These are phyloP conservation scores for Pseudogymnoascus sp. DNA, from an alignment of 2,329 filamentous ascomycete genomes.

Conservation along the genomic window DNA sequence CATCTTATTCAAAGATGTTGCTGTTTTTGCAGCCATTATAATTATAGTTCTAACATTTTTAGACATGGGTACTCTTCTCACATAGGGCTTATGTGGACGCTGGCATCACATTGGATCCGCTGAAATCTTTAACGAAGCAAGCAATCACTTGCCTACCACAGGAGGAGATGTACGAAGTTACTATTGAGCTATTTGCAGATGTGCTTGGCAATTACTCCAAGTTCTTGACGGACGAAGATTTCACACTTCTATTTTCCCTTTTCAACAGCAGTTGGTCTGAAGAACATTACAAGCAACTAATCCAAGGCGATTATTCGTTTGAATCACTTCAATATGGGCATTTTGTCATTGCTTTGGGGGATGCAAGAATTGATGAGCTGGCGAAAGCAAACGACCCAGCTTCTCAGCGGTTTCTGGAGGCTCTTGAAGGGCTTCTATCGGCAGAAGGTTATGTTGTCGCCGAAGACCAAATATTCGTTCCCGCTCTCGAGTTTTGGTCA, in stretches of 20 bases:
- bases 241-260: slow-evolving; percentile 47
- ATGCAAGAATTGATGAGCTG: slow-evolving; percentile 54
- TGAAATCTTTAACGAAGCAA: slow-evolving; percentile 52
- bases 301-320: slow-evolving; percentile 54
- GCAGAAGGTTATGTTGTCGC: slow-evolving; percentile 58
- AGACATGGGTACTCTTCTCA: slow-evolving; percentile 69
- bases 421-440: slow-evolving; percentile 57
- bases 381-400: slow-evolving; percentile 42
- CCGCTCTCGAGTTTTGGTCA: slow-evolving; percentile 73
- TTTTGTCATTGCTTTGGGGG: slow-evolving; percentile 60
- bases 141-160: slow-evolving; percentile 53
- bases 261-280: slow-evolving; percentile 54
- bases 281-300: slow-evolving; percentile 44
- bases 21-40: slow-evolving; percentile 7
- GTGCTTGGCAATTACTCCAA: slow-evolving; percentile 55
- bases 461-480: slow-evolving; percentile 68
- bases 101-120: slow-evolving; percentile 47
- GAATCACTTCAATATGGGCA: slow-evolving; percentile 58
- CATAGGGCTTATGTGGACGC: slow-evolving; percentile 54
- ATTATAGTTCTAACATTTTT: slow-evolving; percentile 11
- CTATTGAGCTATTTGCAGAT: slow-evolving; percentile 58
- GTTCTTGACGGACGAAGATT: slow-evolving; percentile 53
- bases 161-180: slow-evolving; percentile 48
- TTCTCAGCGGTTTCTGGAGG: slow-evolving; percentile 45
- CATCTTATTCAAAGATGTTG: not conserved